Conservation (phyloP, 1,139 yeast species). For the Scheffersomyces titani region DNA sequence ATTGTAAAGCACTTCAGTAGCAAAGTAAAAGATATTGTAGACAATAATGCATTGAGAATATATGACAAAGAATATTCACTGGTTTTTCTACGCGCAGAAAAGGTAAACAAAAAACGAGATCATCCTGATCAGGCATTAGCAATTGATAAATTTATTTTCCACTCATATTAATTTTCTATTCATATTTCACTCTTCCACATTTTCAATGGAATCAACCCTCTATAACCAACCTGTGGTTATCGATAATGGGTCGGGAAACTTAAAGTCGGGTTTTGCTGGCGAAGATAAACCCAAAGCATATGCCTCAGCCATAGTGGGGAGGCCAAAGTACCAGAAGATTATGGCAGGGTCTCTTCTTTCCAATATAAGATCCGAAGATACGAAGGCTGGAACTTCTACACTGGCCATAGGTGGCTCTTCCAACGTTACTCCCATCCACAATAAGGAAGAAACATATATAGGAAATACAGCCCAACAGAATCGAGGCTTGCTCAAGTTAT, state of each 20-base stretch:
- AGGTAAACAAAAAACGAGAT: not conserved
- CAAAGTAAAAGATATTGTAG: not conserved
- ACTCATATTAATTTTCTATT: not conserved
- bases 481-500: conserved; percentile 70
- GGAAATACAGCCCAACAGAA: conserved; percentile 75
- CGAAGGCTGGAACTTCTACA: not conserved
- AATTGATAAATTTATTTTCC: not conserved
- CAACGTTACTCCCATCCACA: not conserved
- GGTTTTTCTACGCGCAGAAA: not conserved
- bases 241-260: conserved; percentile 89
- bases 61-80: not conserved
- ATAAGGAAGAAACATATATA: conserved; percentile 50
- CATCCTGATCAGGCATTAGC: not conserved
- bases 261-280: conserved; percentile 93
- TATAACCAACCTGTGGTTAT: conserved; percentile 87
- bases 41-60: not conserved
- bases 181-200: not conserved
- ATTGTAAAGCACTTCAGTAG: not conserved
- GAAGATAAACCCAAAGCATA: conserved; percentile 74
- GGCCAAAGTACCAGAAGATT: conserved; percentile 79
- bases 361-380: not conserved
- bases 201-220: conserved; percentile 15
- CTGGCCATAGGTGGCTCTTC: conserved; percentile 1
- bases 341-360: conserved; percentile 72
- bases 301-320: conserved; percentile 61